Conservation (phyloP, 2,329 filamentous ascomycete species). For the Huntiella abstrusa region DNA sequence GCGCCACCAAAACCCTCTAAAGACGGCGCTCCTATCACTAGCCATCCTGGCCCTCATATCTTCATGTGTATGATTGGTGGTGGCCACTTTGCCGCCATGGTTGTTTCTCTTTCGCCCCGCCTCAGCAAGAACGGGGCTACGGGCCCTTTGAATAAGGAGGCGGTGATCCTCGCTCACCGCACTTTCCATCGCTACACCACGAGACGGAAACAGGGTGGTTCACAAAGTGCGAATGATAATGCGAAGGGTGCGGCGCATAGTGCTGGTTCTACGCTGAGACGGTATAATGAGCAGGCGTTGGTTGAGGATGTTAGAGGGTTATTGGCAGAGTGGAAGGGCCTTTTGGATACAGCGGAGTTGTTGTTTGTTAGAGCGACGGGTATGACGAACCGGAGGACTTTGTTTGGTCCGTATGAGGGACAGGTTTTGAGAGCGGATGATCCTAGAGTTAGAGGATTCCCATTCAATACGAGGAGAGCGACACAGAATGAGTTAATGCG, state of each 20-base stretch:
- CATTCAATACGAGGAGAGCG: constrained; percentile 78
- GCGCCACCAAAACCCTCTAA: constrained; percentile 33
- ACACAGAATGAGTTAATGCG: constrained; percentile 92
- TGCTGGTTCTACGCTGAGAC: constrained; percentile 70
- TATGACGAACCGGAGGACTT: constrained; percentile 62
- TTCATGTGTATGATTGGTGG: constrained; percentile 98
- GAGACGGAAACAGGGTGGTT: constrained; percentile 83
- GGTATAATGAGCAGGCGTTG: constrained; percentile 86
- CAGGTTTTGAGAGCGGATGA: constrained; percentile 70
- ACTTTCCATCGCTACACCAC: constrained; percentile 97
- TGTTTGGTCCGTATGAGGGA: constrained; percentile 82
- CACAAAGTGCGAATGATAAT: constrained; percentile 83
- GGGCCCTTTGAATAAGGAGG: constrained; percentile 63
- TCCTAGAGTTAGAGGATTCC: constrained; percentile 64
- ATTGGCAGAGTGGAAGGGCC: constrained; percentile 63
- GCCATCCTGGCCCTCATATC: constrained; percentile 59
- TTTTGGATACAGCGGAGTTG: constrained; percentile 70
- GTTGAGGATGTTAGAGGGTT: constrained; percentile 73
- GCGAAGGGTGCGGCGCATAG: constrained; percentile 90
- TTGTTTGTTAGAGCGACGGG: constrained; percentile 83
- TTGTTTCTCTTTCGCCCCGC: constrained; percentile 73
- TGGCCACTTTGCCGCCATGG: constrained; percentile 92
- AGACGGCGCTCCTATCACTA: constrained; percentile 35
- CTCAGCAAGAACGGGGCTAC: constrained; percentile 44
- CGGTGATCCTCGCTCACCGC: constrained; percentile 82